Percentiles rank a stretch among this genome's conserved stretches.
Conservation (phyloP, 2,329 filamentous ascomycete genomes). For the Ceratocystis huliohia region DNA sequence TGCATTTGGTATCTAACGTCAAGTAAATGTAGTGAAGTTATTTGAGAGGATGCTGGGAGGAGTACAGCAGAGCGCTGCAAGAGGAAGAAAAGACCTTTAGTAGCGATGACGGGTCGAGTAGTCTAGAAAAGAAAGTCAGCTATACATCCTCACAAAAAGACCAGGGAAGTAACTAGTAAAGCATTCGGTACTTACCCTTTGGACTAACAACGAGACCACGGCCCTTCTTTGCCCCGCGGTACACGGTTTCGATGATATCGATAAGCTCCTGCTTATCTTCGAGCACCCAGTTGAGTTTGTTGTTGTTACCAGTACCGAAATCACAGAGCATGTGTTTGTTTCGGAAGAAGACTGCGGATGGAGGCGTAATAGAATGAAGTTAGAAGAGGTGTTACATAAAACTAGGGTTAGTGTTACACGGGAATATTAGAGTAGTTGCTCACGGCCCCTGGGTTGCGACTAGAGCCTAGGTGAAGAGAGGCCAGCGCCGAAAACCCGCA, state of each 20-base stretch:
- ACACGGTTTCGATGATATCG: slow-evolving; percentile 96
- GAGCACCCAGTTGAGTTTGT: slow-evolving; percentile 86
- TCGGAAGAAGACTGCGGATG: slow-evolving; percentile 56
- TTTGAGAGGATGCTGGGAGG: background rate
- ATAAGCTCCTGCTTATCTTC: slow-evolving; percentile 98
- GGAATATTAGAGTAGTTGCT: background rate
- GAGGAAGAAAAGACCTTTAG: slow-evolving; percentile 21
- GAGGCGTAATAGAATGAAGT: background rate
- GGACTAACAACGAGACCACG: slow-evolving; percentile 91
- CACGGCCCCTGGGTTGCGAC: no score
- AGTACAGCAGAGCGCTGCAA: background rate
- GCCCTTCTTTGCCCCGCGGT: slow-evolving; percentile 96
- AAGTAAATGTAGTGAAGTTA: background rate
- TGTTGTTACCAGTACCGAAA: slow-evolving; percentile 97
- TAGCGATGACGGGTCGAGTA: slow-evolving; percentile 32
- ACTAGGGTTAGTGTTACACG: background rate
- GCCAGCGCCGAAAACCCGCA: no score
- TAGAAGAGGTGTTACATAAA: background rate
- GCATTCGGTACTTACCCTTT: slow-evolving; percentile 43
- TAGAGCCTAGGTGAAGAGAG: no score
- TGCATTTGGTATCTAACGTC: background rate
- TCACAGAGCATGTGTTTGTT: slow-evolving; percentile 99
- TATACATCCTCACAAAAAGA: background rate
- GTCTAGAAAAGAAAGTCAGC: slow-evolving; percentile 22
- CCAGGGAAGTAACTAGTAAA: background rate